Conservation (phyloP, 2,329 filamentous ascomycete species). For the Fusarium clavum region DNA sequence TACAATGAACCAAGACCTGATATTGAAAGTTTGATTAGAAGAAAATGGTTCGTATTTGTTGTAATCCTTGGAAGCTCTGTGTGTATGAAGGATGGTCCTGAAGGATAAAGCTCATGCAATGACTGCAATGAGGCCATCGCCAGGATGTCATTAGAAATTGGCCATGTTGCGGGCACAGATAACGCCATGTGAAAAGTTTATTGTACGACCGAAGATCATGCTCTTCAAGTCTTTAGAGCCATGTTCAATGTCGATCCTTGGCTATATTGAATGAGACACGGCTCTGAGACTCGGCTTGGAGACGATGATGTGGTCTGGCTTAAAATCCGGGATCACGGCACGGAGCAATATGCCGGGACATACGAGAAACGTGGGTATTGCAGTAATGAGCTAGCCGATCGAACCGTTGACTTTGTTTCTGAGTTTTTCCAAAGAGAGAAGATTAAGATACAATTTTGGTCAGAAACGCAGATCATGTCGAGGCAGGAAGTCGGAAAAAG, state of each 20-base stretch:
- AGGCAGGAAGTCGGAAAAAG: not conserved
- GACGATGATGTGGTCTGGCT: not conserved
- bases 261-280: not conserved
- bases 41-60: constrained; percentile 10
- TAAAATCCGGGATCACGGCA: constrained; percentile 5
- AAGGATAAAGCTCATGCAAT: constrained; percentile 19
- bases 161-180: not conserved
- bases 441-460: not conserved
- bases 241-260: constrained; percentile 14
- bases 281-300: not conserved
- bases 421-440: not conserved
- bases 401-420: not conserved
- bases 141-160: not conserved
- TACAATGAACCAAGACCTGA: not conserved
- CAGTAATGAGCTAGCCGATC: not conserved
- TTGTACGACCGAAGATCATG: not conserved
- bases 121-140: constrained; percentile 8
- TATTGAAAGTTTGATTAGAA: not conserved
- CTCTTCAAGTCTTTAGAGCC: not conserved
- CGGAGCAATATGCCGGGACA: constrained; percentile 5
- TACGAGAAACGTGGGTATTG: not conserved
- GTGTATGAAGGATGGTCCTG: not conserved
- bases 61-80: constrained; percentile 1
- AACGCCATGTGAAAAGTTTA: constrained; percentile 17
- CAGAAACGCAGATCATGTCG: not conserved